A percentile compares a stretch with the other conserved stretches of the same genome.
Conservation (phyloP, 345 rosid species). For the Carallia brachiata region DNA sequence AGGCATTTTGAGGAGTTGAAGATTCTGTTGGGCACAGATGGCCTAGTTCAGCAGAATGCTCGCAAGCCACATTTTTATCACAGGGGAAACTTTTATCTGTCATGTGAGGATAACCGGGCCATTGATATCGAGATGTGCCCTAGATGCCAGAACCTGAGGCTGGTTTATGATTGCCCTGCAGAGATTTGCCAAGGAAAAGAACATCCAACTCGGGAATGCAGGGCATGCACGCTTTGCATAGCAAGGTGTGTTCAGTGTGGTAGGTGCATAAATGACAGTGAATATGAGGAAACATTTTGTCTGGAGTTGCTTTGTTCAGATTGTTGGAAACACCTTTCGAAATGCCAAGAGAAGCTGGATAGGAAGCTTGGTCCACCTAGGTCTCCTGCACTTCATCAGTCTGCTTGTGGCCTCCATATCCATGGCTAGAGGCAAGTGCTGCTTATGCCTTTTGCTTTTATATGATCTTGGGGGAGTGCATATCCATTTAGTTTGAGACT, state of each 20-base stretch:
- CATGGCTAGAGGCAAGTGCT: slow-evolving; percentile 40
- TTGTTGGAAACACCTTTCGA: slow-evolving; percentile 44
- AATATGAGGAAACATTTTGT: slow-evolving; percentile 83
- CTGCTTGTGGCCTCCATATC: slow-evolving; percentile 21
- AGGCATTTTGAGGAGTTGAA: slow-evolving; percentile 64
- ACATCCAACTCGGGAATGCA: slow-evolving; percentile 43
- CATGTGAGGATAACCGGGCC: slow-evolving; percentile 67
- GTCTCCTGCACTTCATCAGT: slow-evolving; percentile 21
- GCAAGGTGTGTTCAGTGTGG: slow-evolving; percentile 83
- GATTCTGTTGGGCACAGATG: slow-evolving; percentile 48
- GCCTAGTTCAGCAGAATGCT: slow-evolving; percentile 24
- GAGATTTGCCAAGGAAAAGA: slow-evolving; percentile 65
- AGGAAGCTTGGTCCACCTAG: slow-evolving; percentile 18
- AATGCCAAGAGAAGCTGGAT: slow-evolving; percentile 36
- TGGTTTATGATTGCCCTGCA: slow-evolving; percentile 89
- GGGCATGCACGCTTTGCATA: slow-evolving; percentile 88
- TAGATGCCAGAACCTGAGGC: slow-evolving; percentile 63
- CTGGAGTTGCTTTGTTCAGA: slow-evolving; percentile 68
- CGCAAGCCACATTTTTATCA: slow-evolving; percentile 64
- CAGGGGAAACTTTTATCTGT: slow-evolving; percentile 53
- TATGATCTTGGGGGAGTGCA: slow-evolving; percentile 12
- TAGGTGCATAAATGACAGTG: slow-evolving; percentile 70
- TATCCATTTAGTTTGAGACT: slow-evolving; percentile 14
- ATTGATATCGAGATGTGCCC: slow-evolving; percentile 93
- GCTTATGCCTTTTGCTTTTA: slow-evolving; percentile 15